A percentile compares a stretch with the other conserved stretches of the same genome.
Conservation (phyloP, 2,329 filamentous ascomycete species). For the Colletotrichum tabaci region DNA sequence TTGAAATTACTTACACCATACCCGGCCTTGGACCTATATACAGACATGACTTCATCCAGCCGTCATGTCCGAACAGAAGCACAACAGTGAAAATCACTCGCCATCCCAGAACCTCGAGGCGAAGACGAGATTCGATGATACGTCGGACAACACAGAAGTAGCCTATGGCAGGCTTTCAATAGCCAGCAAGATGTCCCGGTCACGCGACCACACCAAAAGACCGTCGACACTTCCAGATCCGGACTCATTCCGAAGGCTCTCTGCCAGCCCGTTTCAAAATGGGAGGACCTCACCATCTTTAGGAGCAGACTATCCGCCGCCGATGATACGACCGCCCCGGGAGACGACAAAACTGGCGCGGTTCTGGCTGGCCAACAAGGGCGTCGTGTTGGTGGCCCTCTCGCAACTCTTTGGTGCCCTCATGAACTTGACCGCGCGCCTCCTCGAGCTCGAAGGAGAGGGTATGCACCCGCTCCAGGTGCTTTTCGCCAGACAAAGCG, state of each 20-base stretch:
- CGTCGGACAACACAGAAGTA: conserved; percentile 46
- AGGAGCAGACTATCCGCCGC: conserved; percentile 44
- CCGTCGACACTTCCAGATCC: conserved; percentile 49
- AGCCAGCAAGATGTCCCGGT: conserved; percentile 46
- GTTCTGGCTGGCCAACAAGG: conserved; percentile 78
- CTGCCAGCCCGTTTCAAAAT: conserved; percentile 56
- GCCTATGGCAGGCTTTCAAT: conserved; percentile 47
- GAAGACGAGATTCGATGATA: conserved; percentile 46
- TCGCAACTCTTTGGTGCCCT: conserved; percentile 86
- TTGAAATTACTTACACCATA: neutral
- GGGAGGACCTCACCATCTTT: conserved; percentile 46
- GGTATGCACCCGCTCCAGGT: conserved; percentile 89
- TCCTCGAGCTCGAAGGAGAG: conserved; percentile 80
- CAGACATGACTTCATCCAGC: conserved; percentile 27
- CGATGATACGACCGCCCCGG: conserved; percentile 20
- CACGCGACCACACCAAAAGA: conserved; percentile 34
- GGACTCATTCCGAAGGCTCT: conserved; percentile 54
- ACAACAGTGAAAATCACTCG: conserved; percentile 36
- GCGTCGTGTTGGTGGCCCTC: conserved; percentile 79
- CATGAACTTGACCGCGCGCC: conserved; percentile 87
- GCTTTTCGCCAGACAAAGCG: conserved; percentile 83
- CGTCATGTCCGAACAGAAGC: conserved; percentile 44
- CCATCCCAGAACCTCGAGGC: conserved; percentile 45
- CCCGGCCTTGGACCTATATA: neutral
- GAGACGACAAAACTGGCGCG: conserved; percentile 41